Evolutionary conservation across 2,329 filamentous ascomycete species (phyloP).

Genomic region (Trichoderma koningii): DNA sequence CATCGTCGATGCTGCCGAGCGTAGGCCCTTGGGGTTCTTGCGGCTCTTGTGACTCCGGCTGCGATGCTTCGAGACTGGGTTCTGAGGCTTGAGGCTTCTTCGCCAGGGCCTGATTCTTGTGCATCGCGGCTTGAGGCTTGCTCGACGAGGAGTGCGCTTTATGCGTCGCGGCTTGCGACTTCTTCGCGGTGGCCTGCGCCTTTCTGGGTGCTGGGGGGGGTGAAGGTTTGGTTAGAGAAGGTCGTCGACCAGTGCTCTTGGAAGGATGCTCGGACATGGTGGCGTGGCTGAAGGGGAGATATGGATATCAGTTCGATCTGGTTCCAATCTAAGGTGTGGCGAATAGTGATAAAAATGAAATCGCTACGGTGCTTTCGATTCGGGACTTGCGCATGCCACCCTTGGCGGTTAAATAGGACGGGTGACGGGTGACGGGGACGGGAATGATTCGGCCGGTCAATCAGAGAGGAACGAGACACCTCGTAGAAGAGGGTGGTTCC

Average conservation of each 20-base stretch:
- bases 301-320: neutral
- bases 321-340: conserved; percentile 6
- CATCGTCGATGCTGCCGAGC: conserved; percentile 44
- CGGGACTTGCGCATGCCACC: conserved; percentile 6
- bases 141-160: neutral
- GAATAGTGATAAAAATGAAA: neutral
- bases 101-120: conserved; percentile 5
- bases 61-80: conserved; percentile 10
- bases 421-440: neutral
- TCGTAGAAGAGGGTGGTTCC: conserved; percentile 59
- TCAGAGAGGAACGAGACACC: conserved; percentile 33
- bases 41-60: neutral
- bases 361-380: neutral
- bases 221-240: conserved; percentile 25
- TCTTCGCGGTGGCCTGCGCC: conserved; percentile 11
- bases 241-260: conserved; percentile 31
- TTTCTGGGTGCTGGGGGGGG: conserved; percentile 6
- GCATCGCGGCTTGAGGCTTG: neutral
- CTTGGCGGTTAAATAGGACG: conserved; percentile 18
- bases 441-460: neutral
- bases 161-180: conserved; percentile 10
- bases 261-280: conserved; percentile 33
- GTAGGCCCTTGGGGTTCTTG: neutral
- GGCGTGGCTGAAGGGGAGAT: neutral
- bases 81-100: neutral